Conservation (phyloP, 192 early-diverging fungal genomes). For the Linderina pennispora region DNA sequence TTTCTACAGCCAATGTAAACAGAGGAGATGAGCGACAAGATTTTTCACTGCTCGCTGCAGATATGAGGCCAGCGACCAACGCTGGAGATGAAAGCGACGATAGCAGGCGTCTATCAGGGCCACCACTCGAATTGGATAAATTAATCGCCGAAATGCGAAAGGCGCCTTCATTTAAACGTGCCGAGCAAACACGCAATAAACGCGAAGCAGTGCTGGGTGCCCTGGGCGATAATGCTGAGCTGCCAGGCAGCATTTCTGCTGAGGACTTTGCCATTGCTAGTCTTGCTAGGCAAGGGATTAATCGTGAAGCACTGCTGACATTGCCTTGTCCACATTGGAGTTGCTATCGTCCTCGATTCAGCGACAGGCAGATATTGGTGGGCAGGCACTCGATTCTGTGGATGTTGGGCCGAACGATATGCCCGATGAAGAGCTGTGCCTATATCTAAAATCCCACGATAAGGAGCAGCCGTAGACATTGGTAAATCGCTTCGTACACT, state of each 20-base stretch:
- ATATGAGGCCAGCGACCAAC: neutral
- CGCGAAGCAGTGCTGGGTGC: no score
- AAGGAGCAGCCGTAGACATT: no score
- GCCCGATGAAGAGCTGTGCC: slow-evolving; percentile 11
- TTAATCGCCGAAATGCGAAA: no score
- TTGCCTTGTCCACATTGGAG: slow-evolving; percentile 24
- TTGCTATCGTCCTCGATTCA: neutral
- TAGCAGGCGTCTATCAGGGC: no score
- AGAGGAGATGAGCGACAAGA: neutral
- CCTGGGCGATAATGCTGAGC: neutral
- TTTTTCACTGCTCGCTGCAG: neutral
- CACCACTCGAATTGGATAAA: no score
- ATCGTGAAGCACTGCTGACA: slow-evolving; percentile 14
- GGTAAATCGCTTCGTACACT: no score
- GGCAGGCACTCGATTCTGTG: slow-evolving; percentile 6
- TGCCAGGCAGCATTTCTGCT: no score
- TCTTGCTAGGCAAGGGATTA: slow-evolving; percentile 8
- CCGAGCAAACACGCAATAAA: no score
- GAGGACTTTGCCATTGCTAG: slow-evolving; percentile 8
- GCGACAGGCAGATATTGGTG: neutral
- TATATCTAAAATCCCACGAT: no score
- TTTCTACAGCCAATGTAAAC: neutral
- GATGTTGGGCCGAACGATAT: slow-evolving; percentile 15
- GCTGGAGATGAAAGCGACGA: no score
- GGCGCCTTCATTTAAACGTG: no score